These are phyloP conservation scores for Ceratocystis papillata DNA, from an alignment of 2,329 filamentous ascomycete genomes.

Conservation along the genomic window DNA sequence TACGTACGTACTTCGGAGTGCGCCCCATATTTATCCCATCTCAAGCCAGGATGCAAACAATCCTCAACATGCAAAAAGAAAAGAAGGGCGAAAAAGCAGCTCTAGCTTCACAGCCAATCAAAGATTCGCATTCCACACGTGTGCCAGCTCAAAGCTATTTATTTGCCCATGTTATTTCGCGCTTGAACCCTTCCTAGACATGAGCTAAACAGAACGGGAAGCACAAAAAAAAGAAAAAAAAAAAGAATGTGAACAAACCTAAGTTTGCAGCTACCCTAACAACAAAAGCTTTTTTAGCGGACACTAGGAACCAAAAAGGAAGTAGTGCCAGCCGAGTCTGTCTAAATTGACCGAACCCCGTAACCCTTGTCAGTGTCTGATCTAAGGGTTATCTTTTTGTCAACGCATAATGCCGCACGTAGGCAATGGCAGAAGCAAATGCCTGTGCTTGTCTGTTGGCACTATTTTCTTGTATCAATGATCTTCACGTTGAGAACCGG, in stretches of 20 bases:
- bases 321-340: not conserved
- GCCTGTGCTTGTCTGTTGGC: too few relatives aligned
- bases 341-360: not conserved
- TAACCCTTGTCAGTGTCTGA: too few relatives aligned
- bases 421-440: too few relatives aligned
- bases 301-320: not conserved
- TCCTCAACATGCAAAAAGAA: not conserved
- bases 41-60: constrained; percentile 13
- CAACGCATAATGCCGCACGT: too few relatives aligned
- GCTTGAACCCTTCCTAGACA: not conserved
- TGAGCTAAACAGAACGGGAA: not conserved
- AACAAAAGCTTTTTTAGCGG: constrained; percentile 10
- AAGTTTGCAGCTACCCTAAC: not conserved
- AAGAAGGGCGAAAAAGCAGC: constrained; percentile 6
- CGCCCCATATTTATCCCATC: not conserved
- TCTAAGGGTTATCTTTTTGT: too few relatives aligned
- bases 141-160: not conserved
- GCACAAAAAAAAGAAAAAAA: not conserved
- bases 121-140: constrained; percentile 6
- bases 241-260: not conserved
- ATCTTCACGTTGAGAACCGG: too few relatives aligned
- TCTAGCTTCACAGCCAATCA: constrained; percentile 8
- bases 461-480: too few relatives aligned
- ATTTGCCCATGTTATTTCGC: constrained; percentile 7
- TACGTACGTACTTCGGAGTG: not conserved